Evolutionary conservation across 129 eudicot genomes (phyloP).

Genomic region (Lactuca sativa): DNA sequence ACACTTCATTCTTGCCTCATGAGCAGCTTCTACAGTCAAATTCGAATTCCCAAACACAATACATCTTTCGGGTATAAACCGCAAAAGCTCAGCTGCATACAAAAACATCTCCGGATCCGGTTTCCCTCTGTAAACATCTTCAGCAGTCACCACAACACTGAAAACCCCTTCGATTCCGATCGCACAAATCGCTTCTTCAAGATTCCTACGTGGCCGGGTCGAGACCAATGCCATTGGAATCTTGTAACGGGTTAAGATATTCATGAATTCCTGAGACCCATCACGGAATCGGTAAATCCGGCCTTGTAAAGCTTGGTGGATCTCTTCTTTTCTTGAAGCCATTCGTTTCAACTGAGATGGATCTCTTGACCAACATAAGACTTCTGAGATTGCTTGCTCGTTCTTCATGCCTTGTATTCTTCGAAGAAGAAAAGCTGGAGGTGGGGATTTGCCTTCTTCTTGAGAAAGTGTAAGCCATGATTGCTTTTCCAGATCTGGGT

Average conservation of each 20-base stretch:
- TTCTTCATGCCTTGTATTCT: constrained; percentile 90
- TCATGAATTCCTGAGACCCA: constrained; percentile 71
- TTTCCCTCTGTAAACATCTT: constrained; percentile 85
- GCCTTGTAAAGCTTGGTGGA: constrained; percentile 65
- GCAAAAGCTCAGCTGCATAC: constrained; percentile 70
- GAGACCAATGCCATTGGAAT: constrained; percentile 88
- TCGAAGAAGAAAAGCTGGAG: constrained; percentile 51
- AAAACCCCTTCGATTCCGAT: constrained; percentile 79
- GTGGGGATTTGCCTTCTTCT: constrained; percentile 82
- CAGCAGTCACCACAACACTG: constrained; percentile 70
- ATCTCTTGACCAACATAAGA: constrained; percentile 90
- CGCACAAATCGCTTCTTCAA: constrained; percentile 55
- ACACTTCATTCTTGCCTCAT: constrained; percentile 88
- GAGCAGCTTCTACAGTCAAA: constrained; percentile 91
- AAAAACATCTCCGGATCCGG: constrained; percentile 93
- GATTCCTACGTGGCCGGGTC: constrained; percentile 63
- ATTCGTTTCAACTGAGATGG: constrained; percentile 53
- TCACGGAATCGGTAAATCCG: constrained; percentile 62
- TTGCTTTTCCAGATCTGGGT: constrained; percentile 80
- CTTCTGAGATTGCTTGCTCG: constrained; percentile 88
- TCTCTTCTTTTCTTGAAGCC: constrained; percentile 72
- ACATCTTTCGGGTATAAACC: constrained; percentile 78
- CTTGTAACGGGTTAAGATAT: constrained; percentile 56
- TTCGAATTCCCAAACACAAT: constrained; percentile 93
- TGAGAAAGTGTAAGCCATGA: constrained; percentile 74